Evolutionary conservation across 371 early-diverging fungal genomes (phyloP), one percentile per base, ranked within the genome.

Genomic region (Blakeslea trispora): DNA sequence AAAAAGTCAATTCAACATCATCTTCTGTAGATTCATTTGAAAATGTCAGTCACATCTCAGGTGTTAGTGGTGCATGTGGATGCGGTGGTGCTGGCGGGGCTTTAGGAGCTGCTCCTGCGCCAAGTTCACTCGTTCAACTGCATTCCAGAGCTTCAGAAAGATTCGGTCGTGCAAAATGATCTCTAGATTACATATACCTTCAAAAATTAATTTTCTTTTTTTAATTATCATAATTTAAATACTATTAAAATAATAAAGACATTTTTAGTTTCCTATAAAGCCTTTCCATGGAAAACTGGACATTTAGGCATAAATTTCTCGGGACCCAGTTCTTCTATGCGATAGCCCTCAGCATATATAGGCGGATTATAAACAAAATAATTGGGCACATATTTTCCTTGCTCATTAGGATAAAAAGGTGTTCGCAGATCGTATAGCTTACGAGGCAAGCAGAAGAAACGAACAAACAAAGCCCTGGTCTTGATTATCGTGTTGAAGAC

Each of bases 41-140:
- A 37, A 78, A 78, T 37, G 34, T 66, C 0, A 78, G 79, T 45
- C 73, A 75, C 59, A 61, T 77, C 4, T 69, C 70, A 28, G 77
- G 74, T 31, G 68, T 71, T 4, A 71, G 78, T 53, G 78, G 63
- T 21, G 63, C 66, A 23, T 64, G 64, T 14, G 66, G 64, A 31
- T 58, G 51, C 15, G 72, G 64, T 21, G 67, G 62, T 24, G 67
- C 59, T 22, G 69, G 71, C 8, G 70, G 65, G 18, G 63, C 66
- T 18, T 53, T 63, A 15, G 68, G 63, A 1, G 67, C 54, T 45
- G 50, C 46, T n/a, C 55, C 61, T 21, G 41, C 59, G 18, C 47
- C 62, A n/a, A 44, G 44, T 53, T 44, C 37, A 13, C 45, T 59
- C 35, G 15, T 45, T 2, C 55, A 55, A 18, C 22, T 65, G 32